A percentile compares a stretch with the other conserved stretches of the same genome.
These are phyloP conservation scores for Colletotrichum gloeosporioides DNA, from an alignment of 2,329 filamentous ascomycete genomes.

Conservation along the genomic window DNA sequence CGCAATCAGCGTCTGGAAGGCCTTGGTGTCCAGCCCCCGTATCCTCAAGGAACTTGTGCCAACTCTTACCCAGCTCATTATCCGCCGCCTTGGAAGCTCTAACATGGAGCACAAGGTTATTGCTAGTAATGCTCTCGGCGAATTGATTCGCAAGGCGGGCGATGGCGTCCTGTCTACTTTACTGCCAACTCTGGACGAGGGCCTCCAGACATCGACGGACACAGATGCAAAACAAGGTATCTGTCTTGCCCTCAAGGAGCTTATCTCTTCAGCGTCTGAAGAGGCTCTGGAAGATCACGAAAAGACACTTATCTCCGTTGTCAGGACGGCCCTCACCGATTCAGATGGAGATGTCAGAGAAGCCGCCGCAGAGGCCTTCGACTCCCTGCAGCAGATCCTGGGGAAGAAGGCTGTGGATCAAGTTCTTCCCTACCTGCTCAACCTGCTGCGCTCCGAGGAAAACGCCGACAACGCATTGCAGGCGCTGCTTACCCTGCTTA, in stretches of 20 bases:
- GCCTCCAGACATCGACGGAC: conserved; percentile 85
- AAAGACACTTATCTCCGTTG: conserved; percentile 91
- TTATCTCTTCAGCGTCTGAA: conserved; percentile 86
- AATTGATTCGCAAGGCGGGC: conserved; percentile 95
- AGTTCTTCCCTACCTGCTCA: conserved; percentile 90
- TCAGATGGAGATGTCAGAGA: conserved; percentile 89
- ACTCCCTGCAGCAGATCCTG: conserved; percentile 89
- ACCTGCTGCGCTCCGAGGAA: conserved; percentile 82
- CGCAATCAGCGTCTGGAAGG: conserved; percentile 95
- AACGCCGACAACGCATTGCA: conserved; percentile 92
- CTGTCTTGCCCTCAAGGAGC: conserved; percentile 91
- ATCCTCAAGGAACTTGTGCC: conserved; percentile 96
- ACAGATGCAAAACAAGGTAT: conserved; percentile 96
- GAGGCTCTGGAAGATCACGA: conserved; percentile 94
- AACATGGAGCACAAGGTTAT: conserved; percentile 99
- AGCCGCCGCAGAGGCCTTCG: conserved; percentile 95
- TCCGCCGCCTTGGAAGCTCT: conserved; percentile 89
- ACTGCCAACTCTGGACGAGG: conserved; percentile 90
- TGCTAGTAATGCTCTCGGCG: conserved; percentile 94
- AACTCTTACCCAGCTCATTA: conserved; percentile 92
- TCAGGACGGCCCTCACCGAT: conserved; percentile 91
- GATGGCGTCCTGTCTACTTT: conserved; percentile 89
- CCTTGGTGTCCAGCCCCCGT: conserved; percentile 87
- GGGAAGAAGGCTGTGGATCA: conserved; percentile 96
- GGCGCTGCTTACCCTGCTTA: conserved; percentile 91